These are phyloP conservation scores for Haplosporangium sp. DNA, from an alignment of 371 early-diverging fungal genomes.

Conservation along the genomic window DNA sequence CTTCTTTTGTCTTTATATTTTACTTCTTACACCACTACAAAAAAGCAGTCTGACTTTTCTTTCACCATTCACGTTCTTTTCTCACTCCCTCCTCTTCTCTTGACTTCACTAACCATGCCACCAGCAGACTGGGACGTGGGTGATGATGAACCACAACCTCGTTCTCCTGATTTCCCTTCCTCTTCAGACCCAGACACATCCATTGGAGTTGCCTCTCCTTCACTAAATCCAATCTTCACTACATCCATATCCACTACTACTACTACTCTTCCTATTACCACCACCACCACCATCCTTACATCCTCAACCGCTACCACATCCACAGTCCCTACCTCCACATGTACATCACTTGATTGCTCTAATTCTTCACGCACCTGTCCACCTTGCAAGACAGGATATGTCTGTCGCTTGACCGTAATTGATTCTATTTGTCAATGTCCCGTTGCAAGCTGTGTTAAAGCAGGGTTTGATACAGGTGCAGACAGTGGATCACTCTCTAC, in stretches of 20 bases:
- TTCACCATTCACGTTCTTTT: background rate
- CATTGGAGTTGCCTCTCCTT: background rate
- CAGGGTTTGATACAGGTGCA: slow-evolving; percentile 26
- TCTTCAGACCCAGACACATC: background rate
- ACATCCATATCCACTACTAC: slow-evolving; percentile 9
- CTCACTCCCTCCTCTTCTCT: background rate
- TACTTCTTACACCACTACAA: too few species aligned
- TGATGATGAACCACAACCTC: background rate
- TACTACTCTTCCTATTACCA: background rate
- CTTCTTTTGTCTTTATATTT: background rate
- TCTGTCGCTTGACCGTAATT: slow-evolving; percentile 29
- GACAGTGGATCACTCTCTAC: background rate
- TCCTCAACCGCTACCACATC: slow-evolving; percentile 2
- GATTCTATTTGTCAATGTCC: slow-evolving; percentile 37
- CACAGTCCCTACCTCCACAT: slow-evolving; percentile 9
- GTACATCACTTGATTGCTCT: slow-evolving; percentile 11
- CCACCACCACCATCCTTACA: background rate
- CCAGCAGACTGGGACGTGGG: background rate
- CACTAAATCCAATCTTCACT: background rate
- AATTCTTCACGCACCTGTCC: slow-evolving; percentile 20
- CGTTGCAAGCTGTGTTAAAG: slow-evolving; percentile 34
- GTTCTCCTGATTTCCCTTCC: background rate
- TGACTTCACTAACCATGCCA: background rate
- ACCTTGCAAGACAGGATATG: slow-evolving; percentile 22
- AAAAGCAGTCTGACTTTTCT: too few species aligned